Evolutionary conservation across 352 stramenopile species (phyloP).

Genomic region (Peronospora destructor): DNA sequence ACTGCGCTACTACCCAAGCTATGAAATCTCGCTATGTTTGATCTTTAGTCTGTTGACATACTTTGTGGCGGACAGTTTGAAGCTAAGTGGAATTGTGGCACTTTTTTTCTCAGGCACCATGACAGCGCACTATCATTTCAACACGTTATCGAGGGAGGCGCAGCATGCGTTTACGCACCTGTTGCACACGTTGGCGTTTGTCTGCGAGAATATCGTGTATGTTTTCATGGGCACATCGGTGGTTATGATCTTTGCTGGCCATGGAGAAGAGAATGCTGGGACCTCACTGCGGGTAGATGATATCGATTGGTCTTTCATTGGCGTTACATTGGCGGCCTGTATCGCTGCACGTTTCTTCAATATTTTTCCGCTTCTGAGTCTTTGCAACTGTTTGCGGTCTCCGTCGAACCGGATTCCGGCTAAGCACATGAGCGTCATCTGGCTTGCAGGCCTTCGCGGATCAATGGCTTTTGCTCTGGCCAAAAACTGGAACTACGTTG

Average conservation of each 20-base stretch:
- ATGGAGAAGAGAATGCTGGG: slow-evolving; percentile 48
- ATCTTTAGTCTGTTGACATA: slow-evolving; percentile 85
- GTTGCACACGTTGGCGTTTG: slow-evolving; percentile 74
- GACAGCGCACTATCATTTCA: slow-evolving; percentile 84
- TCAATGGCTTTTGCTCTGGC: slow-evolving; percentile 90
- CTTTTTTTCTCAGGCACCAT: slow-evolving; percentile 91
- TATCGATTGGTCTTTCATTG: slow-evolving; percentile 77
- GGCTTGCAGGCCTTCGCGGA: slow-evolving; percentile 89
- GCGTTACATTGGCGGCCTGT: slow-evolving; percentile 64
- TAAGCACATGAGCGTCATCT: slow-evolving; percentile 84
- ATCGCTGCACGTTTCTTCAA: slow-evolving; percentile 68
- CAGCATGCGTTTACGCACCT: slow-evolving; percentile 82
- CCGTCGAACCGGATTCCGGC: slow-evolving; percentile 49
- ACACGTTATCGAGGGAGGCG: slow-evolving; percentile 73
- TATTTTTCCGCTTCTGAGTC: slow-evolving; percentile 63
- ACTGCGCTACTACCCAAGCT: slow-evolving; percentile 74
- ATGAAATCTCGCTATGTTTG: slow-evolving; percentile 81
- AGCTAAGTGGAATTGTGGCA: slow-evolving; percentile 89
- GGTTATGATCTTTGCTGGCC: slow-evolving; percentile 74
- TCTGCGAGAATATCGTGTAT: slow-evolving; percentile 81
- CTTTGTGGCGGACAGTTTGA: slow-evolving; percentile 68
- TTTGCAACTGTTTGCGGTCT: slow-evolving; percentile 66
- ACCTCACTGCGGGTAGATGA: slow-evolving; percentile 63
- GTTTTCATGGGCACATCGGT: slow-evolving; percentile 85
- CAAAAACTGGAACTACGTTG: slow-evolving; percentile 81